Evolutionary conservation across 805 yeast genomes (phyloP).

Genomic region (Yarrowia sp.): DNA sequence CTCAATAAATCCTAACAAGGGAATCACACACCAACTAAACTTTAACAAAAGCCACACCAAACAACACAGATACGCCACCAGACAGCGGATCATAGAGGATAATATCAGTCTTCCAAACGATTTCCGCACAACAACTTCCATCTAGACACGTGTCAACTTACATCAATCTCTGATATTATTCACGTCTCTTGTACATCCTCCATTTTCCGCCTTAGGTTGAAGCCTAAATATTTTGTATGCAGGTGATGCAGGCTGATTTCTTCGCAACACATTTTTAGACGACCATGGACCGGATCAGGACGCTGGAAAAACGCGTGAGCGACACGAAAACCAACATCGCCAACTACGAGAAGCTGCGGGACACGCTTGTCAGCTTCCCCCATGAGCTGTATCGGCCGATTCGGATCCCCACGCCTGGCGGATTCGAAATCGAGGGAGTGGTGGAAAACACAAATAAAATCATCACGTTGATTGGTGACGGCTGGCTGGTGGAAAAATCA

Average conservation of each 20-base stretch:
- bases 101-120: too few species aligned
- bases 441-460: constrained; percentile 33
- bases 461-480: constrained; percentile 20
- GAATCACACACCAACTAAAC: too few species aligned
- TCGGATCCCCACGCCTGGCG: constrained; percentile 20
- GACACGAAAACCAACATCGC: constrained; percentile 26
- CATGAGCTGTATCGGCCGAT: constrained; percentile 28
- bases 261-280: background rate
- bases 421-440: constrained; percentile 7
- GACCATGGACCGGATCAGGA: constrained; percentile 23
- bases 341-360: constrained; percentile 30
- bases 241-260: background rate
- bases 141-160: too few species aligned
- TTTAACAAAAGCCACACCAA: background rate
- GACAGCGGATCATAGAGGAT: too few species aligned
- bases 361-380: constrained; percentile 12
- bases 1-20: too few species aligned
- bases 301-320: constrained; percentile 22
- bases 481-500: constrained; percentile 20
- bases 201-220: background rate
- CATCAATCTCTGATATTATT: too few species aligned
- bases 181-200: too few species aligned
- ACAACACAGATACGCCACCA: background rate
- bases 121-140: too few species aligned
- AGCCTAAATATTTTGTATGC: constrained; percentile 8